Percentiles rank a stretch among this genome's conserved stretches.
phyloP scores from a whole-genome alignment of 345 rosid species.

The Noccaea caerulescens region DNA sequence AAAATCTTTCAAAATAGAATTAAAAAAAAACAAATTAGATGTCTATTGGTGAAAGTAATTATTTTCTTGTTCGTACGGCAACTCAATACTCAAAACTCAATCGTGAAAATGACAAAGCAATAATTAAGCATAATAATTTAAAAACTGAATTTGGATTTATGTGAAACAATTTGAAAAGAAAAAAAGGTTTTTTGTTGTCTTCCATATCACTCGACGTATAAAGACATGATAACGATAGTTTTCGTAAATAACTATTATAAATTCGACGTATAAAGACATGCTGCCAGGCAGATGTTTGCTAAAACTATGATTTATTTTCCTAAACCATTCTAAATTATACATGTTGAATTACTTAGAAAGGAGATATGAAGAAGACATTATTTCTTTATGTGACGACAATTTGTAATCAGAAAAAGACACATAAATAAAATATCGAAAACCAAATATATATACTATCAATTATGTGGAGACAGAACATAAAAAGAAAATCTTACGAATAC shows the following conservation, averaged over 20 bases:
- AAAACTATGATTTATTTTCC: neutral
- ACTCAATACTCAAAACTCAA: too few relatives aligned
- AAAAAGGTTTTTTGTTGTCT: neutral
- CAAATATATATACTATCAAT: neutral
- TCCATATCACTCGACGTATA: slow-evolving; percentile 11
- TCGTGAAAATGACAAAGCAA: slow-evolving; percentile 9
- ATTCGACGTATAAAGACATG: too few relatives aligned
- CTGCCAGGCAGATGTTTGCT: neutral
- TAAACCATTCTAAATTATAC: too few relatives aligned
- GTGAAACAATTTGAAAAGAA: slow-evolving; percentile 6
- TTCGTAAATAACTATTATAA: neutral
- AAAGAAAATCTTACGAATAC: neutral
- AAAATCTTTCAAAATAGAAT: neutral
- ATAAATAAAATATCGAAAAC: neutral
- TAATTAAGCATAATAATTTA: slow-evolving; percentile 13
- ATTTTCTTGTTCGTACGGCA: neutral
- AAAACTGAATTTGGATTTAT: slow-evolving; percentile 20
- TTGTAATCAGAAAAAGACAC: neutral
- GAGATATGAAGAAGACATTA: neutral
- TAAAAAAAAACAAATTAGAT: too few relatives aligned
- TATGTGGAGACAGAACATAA: neutral
- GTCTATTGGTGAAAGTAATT: neutral
- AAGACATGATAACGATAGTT: slow-evolving; percentile 11
- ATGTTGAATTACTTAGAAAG: neutral
- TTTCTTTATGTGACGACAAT: neutral